Evolutionary conservation across 2,329 filamentous ascomycete species (phyloP).

Genomic region (Fusarium circinatum): DNA sequence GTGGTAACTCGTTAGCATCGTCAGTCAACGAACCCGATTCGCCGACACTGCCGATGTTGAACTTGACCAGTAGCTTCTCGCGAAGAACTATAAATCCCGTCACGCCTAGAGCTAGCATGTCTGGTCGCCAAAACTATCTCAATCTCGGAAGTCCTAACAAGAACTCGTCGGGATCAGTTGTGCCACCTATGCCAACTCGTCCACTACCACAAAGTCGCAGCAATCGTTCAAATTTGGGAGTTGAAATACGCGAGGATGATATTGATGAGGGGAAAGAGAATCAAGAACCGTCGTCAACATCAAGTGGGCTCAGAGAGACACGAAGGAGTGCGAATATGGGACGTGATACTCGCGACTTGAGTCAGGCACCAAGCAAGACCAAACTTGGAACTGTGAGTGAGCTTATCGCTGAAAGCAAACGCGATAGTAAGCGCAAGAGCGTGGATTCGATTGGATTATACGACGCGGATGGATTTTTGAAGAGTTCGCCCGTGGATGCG

Average conservation of each 20-base stretch:
- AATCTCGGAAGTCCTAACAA: slow-evolving; percentile 52
- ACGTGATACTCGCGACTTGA: slow-evolving; percentile 37
- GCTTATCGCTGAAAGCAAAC: slow-evolving; percentile 38
- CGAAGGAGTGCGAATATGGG: slow-evolving; percentile 34
- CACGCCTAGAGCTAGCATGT: slow-evolving; percentile 46
- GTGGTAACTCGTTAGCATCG: slow-evolving; percentile 53
- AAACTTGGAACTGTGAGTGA: slow-evolving; percentile 45
- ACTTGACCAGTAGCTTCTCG: slow-evolving; percentile 50
- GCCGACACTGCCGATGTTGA: slow-evolving; percentile 54
- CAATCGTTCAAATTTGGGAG: slow-evolving; percentile 22
- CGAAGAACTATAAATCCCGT: slow-evolving; percentile 42
- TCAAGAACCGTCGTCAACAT: slow-evolving; percentile 20
- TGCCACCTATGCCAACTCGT: background rate
- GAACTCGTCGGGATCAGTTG: slow-evolving; percentile 1
- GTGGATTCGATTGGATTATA: slow-evolving; percentile 56
- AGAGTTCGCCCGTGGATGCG: slow-evolving; percentile 53
- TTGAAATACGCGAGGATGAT: slow-evolving; percentile 38
- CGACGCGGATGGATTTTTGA: slow-evolving; percentile 58
- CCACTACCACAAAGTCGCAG: slow-evolving; percentile 20
- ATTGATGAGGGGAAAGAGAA: slow-evolving; percentile 46
- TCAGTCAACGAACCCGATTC: slow-evolving; percentile 47
- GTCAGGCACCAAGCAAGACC: slow-evolving; percentile 18
- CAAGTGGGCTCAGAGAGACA: slow-evolving; percentile 27
- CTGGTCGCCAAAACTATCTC: slow-evolving; percentile 59
- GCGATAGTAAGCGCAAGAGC: slow-evolving; percentile 43